Evolutionary conservation across 352 stramenopile species (phyloP).

Genomic region (Phytopythium delawarense): DNA sequence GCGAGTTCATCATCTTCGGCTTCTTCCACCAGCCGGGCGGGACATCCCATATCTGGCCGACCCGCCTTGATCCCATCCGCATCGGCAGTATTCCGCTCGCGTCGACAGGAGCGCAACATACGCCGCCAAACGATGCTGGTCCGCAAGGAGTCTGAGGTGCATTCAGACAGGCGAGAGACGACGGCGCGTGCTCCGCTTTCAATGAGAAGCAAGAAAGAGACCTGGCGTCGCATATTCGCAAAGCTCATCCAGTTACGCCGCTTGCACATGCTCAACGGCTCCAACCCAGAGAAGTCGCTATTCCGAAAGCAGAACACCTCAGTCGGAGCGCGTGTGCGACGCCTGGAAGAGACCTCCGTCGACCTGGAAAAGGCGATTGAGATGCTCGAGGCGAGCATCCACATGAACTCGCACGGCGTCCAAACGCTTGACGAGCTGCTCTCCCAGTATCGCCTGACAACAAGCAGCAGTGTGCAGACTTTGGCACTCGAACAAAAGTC

Average conservation of each 20-base stretch:
- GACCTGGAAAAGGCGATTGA: slow-evolving; percentile 53
- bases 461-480: slow-evolving; percentile 34
- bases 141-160: slow-evolving; percentile 19
- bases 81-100: slow-evolving; percentile 26
- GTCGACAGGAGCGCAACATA: slow-evolving; percentile 18
- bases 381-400: slow-evolving; percentile 35
- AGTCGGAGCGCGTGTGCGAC: slow-evolving; percentile 53
- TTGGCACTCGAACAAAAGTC: slow-evolving; percentile 37
- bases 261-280: slow-evolving; percentile 46
- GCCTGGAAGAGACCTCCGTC: slow-evolving; percentile 44
- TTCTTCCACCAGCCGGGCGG: background rate
- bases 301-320: slow-evolving; percentile 62
- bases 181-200: background rate
- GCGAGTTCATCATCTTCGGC: slow-evolving; percentile 10
- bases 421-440: slow-evolving; percentile 32
- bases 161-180: background rate
- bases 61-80: background rate
- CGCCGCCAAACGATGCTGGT: slow-evolving; percentile 19
- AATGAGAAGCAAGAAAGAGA: background rate
- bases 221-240: slow-evolving; percentile 46
- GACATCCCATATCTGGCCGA: background rate
- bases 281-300: slow-evolving; percentile 41
- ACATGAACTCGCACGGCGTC: slow-evolving; percentile 33
- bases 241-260: slow-evolving; percentile 54
- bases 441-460: slow-evolving; percentile 28